Conservation (phyloP, 108 stramenopile genomes). For the Cyclotella atomus region DNA sequence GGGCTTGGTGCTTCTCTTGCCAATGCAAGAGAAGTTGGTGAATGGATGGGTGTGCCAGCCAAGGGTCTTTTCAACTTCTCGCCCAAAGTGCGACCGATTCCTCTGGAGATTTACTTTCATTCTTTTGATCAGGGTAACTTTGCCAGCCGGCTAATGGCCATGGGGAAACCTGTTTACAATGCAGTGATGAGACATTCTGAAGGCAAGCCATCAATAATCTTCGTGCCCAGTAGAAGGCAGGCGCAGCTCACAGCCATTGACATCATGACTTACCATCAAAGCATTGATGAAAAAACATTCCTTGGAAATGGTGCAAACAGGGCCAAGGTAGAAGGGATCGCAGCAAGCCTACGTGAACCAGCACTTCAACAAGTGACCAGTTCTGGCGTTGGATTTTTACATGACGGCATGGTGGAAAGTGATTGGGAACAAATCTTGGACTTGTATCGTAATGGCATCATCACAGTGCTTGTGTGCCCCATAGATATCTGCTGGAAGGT, state of each 20-base stretch:
- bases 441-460: constrained; percentile 65
- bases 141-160: constrained; percentile 90
- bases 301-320: constrained; percentile 39
- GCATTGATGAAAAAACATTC: constrained; percentile 62
- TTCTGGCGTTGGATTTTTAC: constrained; percentile 93
- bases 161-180: constrained; percentile 97
- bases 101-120: constrained; percentile 94
- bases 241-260: constrained; percentile 98
- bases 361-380: constrained; percentile 86
- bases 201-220: constrained; percentile 83
- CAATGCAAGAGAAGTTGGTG: constrained; percentile 97
- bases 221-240: constrained; percentile 96
- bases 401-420: constrained; percentile 85
- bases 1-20: constrained; percentile 94
- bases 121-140: constrained; percentile 95
- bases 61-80: constrained; percentile 95
- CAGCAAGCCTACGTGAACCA: constrained; percentile 70
- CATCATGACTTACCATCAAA: constrained; percentile 91
- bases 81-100: constrained; percentile 91
- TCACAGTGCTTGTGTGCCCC: constrained; percentile 90
- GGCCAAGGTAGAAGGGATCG: constrained; percentile 31
- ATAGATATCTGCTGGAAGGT: constrained; percentile 90
- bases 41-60: constrained; percentile 95
- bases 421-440: constrained; percentile 80
- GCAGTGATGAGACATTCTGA: constrained; percentile 76